Base-by-base conservation (phyloP, 306 rosid species). In the Vigna angularis region DNA sequence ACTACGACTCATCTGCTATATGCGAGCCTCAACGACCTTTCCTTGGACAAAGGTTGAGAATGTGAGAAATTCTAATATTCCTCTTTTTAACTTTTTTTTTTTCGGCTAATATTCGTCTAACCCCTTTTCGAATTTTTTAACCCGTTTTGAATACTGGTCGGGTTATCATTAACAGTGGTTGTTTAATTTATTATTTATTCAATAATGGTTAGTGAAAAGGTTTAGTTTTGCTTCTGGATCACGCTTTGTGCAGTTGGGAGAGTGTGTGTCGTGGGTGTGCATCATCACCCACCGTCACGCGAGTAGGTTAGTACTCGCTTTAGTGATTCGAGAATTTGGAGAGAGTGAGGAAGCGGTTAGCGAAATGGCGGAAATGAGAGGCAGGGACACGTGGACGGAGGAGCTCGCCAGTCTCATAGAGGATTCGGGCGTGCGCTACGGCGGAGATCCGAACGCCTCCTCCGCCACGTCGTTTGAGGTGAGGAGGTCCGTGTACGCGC, bases 381-480 rank as follows among this genome's bases (percentile, higher is more conserved):
- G 64, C 0, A 67, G 58, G 58, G 58, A 82, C 70, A 72, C 87
- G 42, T 93, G 93, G 93, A 82, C 78, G 36, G 97, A 92, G 12
- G 97, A 89, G 73, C 75, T 92, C 30, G 85, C 93, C 13, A 87
- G 93, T 77, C 77, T 90, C 4, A 78, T 87, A 9, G 91, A 77
- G 20, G 90, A 89, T 81, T 17, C 87, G 0, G 91, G 89, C 22
- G 77, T 86, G 4, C 85, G 73, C 2, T 91, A 82, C 57, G 32
- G 72, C 5, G 88, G 81, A 15, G 96, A 90, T 76, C 92, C 86
- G 17, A 12, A 3, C 50, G 84, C 14, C 5, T 38, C 84, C 12
- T 52, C 85, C 3, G 57, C 85, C 79, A 10, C 92, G 67, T 72
- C 86, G 79, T 84, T 83, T 73, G 83, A 71, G 22, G 58, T 65